phyloP scores from a whole-genome alignment of 164 flowering plant genomes.

The Berberis thunbergii region DNA sequence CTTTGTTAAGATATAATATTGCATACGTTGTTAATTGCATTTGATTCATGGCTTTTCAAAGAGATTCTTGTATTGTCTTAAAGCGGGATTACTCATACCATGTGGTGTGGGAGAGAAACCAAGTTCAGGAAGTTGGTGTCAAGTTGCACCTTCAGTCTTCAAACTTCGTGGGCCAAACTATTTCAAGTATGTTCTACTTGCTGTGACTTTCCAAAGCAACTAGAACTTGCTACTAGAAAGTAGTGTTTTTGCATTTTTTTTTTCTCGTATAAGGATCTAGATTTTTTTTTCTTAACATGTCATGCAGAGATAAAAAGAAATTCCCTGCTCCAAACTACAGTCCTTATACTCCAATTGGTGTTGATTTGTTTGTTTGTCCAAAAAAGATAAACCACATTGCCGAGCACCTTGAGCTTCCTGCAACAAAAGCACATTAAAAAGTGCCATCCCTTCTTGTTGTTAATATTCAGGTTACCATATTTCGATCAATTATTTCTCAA shows the following conservation, averaged over 20 bases:
- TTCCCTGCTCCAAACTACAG: slow-evolving; percentile 49
- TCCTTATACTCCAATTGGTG: slow-evolving; percentile 82
- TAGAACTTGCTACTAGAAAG: not conserved
- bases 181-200: slow-evolving; percentile 52
- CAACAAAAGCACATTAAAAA: slow-evolving; percentile 42
- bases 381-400: slow-evolving; percentile 88
- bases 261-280: not conserved
- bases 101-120: slow-evolving; percentile 44
- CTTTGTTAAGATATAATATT: too few relatives aligned
- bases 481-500: not conserved
- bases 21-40: not conserved
- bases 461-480: slow-evolving; percentile 68
- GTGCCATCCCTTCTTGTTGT: slow-evolving; percentile 76
- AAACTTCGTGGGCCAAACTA: slow-evolving; percentile 77
- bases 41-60: slow-evolving; percentile 41
- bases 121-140: slow-evolving; percentile 68
- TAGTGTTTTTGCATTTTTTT: not conserved
- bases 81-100: slow-evolving; percentile 66
- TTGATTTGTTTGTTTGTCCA: slow-evolving; percentile 69
- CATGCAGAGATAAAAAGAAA: slow-evolving; percentile 78
- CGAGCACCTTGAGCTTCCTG: slow-evolving; percentile 86
- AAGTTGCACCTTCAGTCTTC: slow-evolving; percentile 68
- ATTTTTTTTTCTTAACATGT: slow-evolving; percentile 4
- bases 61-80: slow-evolving; percentile 60
- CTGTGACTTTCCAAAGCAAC: too few relatives aligned